Conservation (phyloP, 225 moss, liverwort and hornwort species). For the Bryum argenteum region DNA sequence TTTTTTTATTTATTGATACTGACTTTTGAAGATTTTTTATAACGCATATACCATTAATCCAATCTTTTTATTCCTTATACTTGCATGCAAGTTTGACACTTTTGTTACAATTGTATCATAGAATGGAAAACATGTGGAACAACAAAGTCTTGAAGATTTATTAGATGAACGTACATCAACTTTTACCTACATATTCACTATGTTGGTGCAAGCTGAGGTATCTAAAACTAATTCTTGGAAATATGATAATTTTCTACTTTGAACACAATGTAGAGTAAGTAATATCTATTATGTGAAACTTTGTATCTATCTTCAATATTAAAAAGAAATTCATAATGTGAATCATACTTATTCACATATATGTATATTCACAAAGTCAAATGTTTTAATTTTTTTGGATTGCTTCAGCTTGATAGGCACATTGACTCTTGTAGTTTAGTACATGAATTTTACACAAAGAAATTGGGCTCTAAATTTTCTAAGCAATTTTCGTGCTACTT, state of each 20-base stretch:
- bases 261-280: too few species aligned
- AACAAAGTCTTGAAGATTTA: conserved; percentile 60
- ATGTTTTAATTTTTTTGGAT: background rate
- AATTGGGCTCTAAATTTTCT: conserved; percentile 47
- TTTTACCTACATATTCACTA: conserved; percentile 61
- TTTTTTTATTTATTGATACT: background rate
- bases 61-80: rapidly evolving
- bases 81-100: background rate
- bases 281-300: too few species aligned
- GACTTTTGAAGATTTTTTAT: too few species aligned
- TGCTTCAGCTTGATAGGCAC: conserved; percentile 77
- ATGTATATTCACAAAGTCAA: too few species aligned
- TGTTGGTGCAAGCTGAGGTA: conserved; percentile 87
- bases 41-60: too few species aligned
- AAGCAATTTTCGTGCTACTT: conserved; percentile 53
- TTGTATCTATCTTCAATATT: too few species aligned
- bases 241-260: background rate
- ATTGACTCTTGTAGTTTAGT: conserved; percentile 67
- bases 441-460: conserved; percentile 50
- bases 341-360: too few species aligned
- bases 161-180: conserved; percentile 60
- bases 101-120: background rate
- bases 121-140: conserved; percentile 67
- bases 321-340: too few species aligned
- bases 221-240: background rate